phyloP scores from a whole-genome alignment of 129 eudicot genomes.

The Cynara cardunculus region DNA sequence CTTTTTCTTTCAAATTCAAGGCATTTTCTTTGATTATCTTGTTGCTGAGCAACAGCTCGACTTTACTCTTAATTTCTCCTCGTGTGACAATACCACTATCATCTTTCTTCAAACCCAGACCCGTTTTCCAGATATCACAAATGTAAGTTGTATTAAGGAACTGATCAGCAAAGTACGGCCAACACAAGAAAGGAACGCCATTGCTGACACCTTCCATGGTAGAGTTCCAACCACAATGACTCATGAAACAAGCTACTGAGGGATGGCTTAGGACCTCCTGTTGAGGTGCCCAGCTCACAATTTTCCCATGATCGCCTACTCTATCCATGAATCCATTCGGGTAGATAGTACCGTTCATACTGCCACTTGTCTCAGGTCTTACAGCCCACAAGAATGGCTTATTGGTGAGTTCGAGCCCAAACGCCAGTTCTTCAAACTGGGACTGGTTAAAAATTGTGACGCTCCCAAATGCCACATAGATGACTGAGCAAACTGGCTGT shows the following conservation, averaged over 20 bases:
- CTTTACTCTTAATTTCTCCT: conserved; percentile 42
- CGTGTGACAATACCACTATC: conserved; percentile 35
- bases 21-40: conserved; percentile 29
- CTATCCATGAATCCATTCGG: conserved; percentile 43
- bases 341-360: not conserved
- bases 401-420: conserved; percentile 48
- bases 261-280: conserved; percentile 49
- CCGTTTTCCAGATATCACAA: conserved; percentile 51
- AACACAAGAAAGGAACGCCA: conserved; percentile 64
- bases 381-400: conserved; percentile 63
- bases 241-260: conserved; percentile 53
- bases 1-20: conserved; percentile 27
- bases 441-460: conserved; percentile 25
- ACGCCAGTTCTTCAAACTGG: conserved; percentile 52
- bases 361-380: conserved; percentile 24
- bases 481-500: conserved; percentile 33
- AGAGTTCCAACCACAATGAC: conserved; percentile 81
- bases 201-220: conserved; percentile 52
- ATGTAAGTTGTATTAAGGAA: conserved; percentile 40
- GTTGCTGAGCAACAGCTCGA: conserved; percentile 42
- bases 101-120: conserved; percentile 42
- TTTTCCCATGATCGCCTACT: conserved; percentile 31
- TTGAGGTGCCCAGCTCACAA: conserved; percentile 67
- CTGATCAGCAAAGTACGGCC: conserved; percentile 77
- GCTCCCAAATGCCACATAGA: conserved; percentile 69